phyloP scores from a whole-genome alignment of 1,139 yeast genomes.

The Candida freyschussii region DNA sequence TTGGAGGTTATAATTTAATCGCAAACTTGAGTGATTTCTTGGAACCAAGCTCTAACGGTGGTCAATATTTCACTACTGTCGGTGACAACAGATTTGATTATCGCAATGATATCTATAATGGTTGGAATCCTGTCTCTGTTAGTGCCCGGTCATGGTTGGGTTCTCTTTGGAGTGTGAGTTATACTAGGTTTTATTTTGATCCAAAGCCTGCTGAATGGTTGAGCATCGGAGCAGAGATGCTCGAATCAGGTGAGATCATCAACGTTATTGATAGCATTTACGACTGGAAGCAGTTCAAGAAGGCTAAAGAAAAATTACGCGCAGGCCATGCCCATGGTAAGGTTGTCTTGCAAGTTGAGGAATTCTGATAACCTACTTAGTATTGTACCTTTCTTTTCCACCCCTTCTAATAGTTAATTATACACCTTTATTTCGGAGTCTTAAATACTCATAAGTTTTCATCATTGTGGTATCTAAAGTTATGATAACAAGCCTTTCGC shows the following conservation, averaged over 20 bases:
- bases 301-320: conserved; percentile 48
- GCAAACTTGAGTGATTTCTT: conserved; percentile 31
- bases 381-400: background rate
- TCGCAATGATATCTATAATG: conserved; percentile 30
- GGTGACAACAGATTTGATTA: conserved; percentile 46
- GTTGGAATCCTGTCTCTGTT: conserved; percentile 34
- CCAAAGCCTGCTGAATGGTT: conserved; percentile 31
- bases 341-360: conserved; percentile 42
- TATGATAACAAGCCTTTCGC: too few species aligned
- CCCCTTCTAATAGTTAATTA: background rate
- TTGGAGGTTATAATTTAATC: conserved; percentile 40
- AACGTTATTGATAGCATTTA: conserved; percentile 49
- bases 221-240: conserved; percentile 34
- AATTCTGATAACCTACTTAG: conserved; percentile 23
- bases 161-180: conserved; percentile 31
- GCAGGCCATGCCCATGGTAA: conserved; percentile 63
- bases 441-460: too few species aligned
- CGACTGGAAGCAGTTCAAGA: conserved; percentile 45
- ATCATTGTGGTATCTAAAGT: too few species aligned
- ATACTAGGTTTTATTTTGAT: conserved; percentile 31
- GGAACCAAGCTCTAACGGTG: conserved; percentile 32
- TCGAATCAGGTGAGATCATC: conserved; percentile 38
- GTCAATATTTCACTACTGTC: conserved; percentile 47
- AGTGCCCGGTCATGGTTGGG: conserved; percentile 35
- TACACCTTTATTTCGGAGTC: too few species aligned